Evolutionary conservation across 2,329 filamentous ascomycete genomes (phyloP), one percentile per base, ranked within the genome.

Genomic region (Aureobasidium vineae): DNA sequence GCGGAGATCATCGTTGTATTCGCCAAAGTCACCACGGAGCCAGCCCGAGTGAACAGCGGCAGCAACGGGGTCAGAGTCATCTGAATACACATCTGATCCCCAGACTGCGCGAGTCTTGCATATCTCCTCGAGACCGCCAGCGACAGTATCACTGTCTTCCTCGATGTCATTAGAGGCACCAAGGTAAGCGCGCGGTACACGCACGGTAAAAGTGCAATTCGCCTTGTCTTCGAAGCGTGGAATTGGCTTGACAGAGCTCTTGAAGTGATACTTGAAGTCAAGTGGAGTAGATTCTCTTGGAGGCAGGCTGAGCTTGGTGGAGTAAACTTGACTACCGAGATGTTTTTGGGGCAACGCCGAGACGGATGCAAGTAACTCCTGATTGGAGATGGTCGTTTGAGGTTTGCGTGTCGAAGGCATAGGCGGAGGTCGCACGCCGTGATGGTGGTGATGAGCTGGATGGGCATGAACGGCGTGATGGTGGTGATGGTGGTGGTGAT

Each of bases 61-160:
- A 0, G 92, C 94, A 28, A 99, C 85, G 0, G 95, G 87, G 74
- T 99, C 95, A 0, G 92, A 97, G 77, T 99, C 95, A 72, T 99
- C 95, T 0, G 92, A 96, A 75, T 98, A 98, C 7, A 99, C 85
- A 43, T 96, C 93, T 0, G 92, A 95, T 1, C 95, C 95, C 93
- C 94, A 99, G 0, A 99, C 77, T 8, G 91, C 90, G 23, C 90
- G 85, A 40, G 91, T 86, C 8, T 86, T 80, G 13, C 92, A 96
- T 61, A 98, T 93, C 70, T 96, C 91, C 74, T 95, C 90, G 36
- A 94, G 85, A 13, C 70, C 69, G 16, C 69, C 45, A 28, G 67
- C 67, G 6, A 66, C 28, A 15, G 65, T 54, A 16, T 63, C 40
- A 40, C 53, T 56, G 19, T 63, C 53, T 21, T 70, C 60, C 2